Evolutionary conservation across 2,329 filamentous ascomycete genomes (phyloP).

Genomic region (Cladosporium sp.): DNA sequence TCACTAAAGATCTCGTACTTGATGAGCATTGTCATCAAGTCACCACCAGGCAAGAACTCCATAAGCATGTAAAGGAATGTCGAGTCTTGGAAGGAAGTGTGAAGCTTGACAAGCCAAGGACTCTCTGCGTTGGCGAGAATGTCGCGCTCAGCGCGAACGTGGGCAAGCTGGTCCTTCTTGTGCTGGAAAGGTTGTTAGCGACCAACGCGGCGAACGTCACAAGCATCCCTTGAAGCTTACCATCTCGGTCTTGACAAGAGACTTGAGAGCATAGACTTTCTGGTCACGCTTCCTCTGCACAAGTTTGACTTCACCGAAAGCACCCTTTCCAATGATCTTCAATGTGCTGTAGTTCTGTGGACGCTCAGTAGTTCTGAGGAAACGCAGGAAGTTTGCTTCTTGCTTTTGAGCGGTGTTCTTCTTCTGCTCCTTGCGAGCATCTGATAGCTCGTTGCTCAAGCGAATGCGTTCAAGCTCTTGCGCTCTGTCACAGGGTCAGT

Average conservation of each 20-base stretch:
- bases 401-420: constrained; percentile 80
- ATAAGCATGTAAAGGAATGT: constrained; percentile 99
- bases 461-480: constrained; percentile 87
- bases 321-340: constrained; percentile 98
- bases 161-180: constrained; percentile 96
- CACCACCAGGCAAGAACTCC: constrained; percentile 97
- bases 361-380: constrained; percentile 87
- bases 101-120: constrained; percentile 97
- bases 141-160: constrained; percentile 95
- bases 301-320: constrained; percentile 96
- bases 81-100: constrained; percentile 93
- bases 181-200: constrained; percentile 49
- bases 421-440: constrained; percentile 76
- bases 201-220: no score
- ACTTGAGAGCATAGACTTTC: constrained; percentile 98
- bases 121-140: constrained; percentile 99
- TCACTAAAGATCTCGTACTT: constrained; percentile 99
- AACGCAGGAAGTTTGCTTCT: constrained; percentile 88
- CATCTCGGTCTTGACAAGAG: constrained; percentile 98
- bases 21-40: constrained; percentile 99
- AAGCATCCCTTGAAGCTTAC: constrained; percentile 28
- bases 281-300: constrained; percentile 94
- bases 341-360: constrained; percentile 93
- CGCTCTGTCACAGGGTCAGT: constrained; percentile 56
- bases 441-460: constrained; percentile 68